Percentiles rank a stretch among this genome's conserved stretches.
Conservation (phyloP, 495 filamentous ascomycete species). For the Daldinia concentrica region DNA sequence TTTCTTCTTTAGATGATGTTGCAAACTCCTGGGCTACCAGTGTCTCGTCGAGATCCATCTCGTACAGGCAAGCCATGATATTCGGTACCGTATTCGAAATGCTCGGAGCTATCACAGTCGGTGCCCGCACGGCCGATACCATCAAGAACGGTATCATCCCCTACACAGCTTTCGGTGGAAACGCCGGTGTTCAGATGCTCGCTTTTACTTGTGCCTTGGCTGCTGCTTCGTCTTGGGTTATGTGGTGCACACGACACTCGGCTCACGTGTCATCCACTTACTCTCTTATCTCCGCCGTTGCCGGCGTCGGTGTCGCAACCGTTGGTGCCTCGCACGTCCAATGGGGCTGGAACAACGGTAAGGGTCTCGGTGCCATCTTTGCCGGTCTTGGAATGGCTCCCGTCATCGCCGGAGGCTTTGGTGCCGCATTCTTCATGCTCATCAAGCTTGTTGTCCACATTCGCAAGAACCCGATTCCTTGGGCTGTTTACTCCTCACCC, state of each 20-base stretch:
- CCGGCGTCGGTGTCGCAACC: constrained; percentile 69
- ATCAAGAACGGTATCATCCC: constrained; percentile 69
- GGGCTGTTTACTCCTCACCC: constrained; percentile 66
- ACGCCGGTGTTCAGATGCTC: constrained; percentile 68
- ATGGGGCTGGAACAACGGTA: constrained; percentile 70
- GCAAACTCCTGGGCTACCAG: constrained; percentile 77
- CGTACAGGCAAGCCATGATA: constrained; percentile 69
- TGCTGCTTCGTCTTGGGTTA: constrained; percentile 58
- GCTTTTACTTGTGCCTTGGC: constrained; percentile 67
- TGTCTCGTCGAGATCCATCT: constrained; percentile 73
- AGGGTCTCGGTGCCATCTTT: constrained; percentile 69
- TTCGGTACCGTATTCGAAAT: constrained; percentile 70
- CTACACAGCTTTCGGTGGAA: constrained; percentile 55
- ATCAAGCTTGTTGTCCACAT: constrained; percentile 68
- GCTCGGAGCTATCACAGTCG: constrained; percentile 66
- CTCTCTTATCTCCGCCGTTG: constrained; percentile 69
- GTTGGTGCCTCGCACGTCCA: constrained; percentile 64
- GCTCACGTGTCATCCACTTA: constrained; percentile 72
- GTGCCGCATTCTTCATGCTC: constrained; percentile 65
- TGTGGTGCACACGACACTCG: constrained; percentile 70
- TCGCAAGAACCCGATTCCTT: constrained; percentile 64
- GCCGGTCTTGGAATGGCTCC: constrained; percentile 70
- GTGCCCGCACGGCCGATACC: constrained; percentile 66
- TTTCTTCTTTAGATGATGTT: constrained; percentile 66
- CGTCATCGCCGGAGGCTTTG: constrained; percentile 65